These are phyloP conservation scores for Polyplosphaeria fusca DNA, from an alignment of 495 filamentous ascomycete species.

Conservation along the genomic window DNA sequence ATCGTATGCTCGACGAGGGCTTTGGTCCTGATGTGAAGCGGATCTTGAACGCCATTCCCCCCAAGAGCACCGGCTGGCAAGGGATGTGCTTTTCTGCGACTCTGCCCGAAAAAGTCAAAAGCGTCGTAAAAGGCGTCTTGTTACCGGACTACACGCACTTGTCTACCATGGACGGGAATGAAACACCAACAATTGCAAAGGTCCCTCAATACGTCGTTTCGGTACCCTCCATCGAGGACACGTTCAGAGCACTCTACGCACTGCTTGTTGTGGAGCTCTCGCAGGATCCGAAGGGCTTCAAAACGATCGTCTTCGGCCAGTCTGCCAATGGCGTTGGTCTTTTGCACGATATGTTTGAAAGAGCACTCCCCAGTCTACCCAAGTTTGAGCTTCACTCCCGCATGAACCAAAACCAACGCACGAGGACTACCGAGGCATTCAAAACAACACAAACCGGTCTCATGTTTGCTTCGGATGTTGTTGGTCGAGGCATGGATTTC, in stretches of 20 bases:
- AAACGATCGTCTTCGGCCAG: constrained; percentile 67
- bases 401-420: constrained; percentile 56
- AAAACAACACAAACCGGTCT: constrained; percentile 54
- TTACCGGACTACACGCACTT: constrained; percentile 55
- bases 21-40: constrained; percentile 57
- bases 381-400: constrained; percentile 61
- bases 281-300: constrained; percentile 46
- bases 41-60: constrained; percentile 56
- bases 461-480: constrained; percentile 66
- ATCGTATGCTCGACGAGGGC: constrained; percentile 64
- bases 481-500: constrained; percentile 75
- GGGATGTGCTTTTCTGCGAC: constrained; percentile 73
- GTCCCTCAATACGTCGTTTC: constrained; percentile 59
- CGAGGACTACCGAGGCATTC: constrained; percentile 58
- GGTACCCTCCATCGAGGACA: constrained; percentile 50
- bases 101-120: constrained; percentile 59
- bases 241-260: constrained; percentile 49
- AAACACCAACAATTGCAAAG: constrained; percentile 58
- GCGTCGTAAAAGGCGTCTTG: constrained; percentile 58
- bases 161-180: constrained; percentile 60
- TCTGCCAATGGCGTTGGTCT: constrained; percentile 62
- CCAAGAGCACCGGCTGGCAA: constrained; percentile 57
- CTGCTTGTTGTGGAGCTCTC: constrained; percentile 34
- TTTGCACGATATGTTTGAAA: constrained; percentile 48
- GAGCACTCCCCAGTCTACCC: constrained; percentile 45